phyloP scores from a whole-genome alignment of 148 eudicot species.

The Suaeda aralocaspica region DNA sequence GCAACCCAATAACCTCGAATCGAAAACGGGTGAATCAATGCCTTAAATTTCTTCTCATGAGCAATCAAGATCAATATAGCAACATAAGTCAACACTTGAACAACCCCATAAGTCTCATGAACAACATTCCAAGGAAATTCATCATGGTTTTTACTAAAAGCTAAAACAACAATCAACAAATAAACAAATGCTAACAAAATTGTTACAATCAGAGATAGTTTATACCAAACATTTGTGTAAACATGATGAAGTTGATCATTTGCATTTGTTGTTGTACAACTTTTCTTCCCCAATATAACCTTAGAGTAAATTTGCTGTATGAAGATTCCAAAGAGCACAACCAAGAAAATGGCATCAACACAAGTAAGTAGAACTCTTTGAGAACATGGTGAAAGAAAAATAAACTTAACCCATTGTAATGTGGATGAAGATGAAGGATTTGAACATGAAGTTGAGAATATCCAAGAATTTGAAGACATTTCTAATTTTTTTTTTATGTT shows the following conservation, averaged over 20 bases:
- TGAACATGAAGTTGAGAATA: slow-evolving; percentile 68
- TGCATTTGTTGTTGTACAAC: slow-evolving; percentile 10
- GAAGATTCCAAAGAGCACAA: slow-evolving; percentile 39
- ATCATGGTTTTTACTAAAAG: slow-evolving; percentile 25
- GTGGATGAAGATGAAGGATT: slow-evolving; percentile 30
- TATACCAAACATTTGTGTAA: slow-evolving; percentile 46
- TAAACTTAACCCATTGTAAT: slow-evolving; percentile 58
- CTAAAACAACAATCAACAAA: slow-evolving; percentile 37
- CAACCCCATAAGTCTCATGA: slow-evolving; percentile 59
- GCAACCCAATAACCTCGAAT: slow-evolving; percentile 62
- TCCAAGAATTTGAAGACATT: slow-evolving; percentile 66
- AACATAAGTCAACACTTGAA: slow-evolving; percentile 55
- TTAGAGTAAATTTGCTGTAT: slow-evolving; percentile 43
- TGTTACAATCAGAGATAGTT: slow-evolving; percentile 39
- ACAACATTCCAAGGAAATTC: slow-evolving; percentile 44
- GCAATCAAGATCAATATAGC: slow-evolving; percentile 44
- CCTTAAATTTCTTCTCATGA: slow-evolving; percentile 59
- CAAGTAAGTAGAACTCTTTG: slow-evolving; percentile 60
- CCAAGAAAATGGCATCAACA: slow-evolving; percentile 55
- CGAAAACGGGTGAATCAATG: slow-evolving; percentile 46
- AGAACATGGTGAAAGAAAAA: slow-evolving; percentile 82
- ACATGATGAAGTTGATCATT: slow-evolving; percentile 18
- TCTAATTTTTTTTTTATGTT: slow-evolving; percentile 17
- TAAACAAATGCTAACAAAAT: slow-evolving; percentile 35
- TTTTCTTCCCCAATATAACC: slow-evolving; percentile 28